Evolutionary conservation across 2,329 filamentous ascomycete genomes (phyloP).

Genomic region (Pseudogymnoascus sp.): DNA sequence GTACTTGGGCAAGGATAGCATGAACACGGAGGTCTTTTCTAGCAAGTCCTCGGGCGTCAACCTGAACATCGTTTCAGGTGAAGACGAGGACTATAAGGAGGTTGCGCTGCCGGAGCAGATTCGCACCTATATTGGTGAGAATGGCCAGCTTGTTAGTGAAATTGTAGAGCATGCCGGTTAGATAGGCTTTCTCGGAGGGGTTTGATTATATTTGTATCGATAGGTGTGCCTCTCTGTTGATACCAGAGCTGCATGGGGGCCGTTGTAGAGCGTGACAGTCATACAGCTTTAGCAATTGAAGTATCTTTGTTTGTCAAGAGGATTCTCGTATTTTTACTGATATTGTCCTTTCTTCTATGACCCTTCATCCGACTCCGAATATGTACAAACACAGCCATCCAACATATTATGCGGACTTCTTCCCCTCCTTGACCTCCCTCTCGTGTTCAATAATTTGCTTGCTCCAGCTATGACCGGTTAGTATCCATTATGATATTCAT

Average conservation of each 20-base stretch:
- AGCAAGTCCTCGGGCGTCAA: slow-evolving; percentile 86
- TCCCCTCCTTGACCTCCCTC: slow-evolving; percentile 38
- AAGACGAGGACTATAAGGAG: slow-evolving; percentile 78
- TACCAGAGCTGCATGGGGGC: slow-evolving; percentile 3
- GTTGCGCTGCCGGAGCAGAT: slow-evolving; percentile 85
- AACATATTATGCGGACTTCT: slow-evolving; percentile 12
- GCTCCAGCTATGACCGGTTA: slow-evolving; percentile 51
- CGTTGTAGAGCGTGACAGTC: slow-evolving; percentile 1
- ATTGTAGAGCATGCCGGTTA: slow-evolving; percentile 92
- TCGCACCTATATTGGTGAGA: slow-evolving; percentile 62
- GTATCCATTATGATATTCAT: slow-evolving; percentile 12
- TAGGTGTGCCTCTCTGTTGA: not conserved
- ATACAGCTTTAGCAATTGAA: slow-evolving; percentile 7
- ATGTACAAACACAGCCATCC: slow-evolving; percentile 9
- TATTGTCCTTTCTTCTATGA: slow-evolving; percentile 6
- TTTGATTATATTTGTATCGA: not conserved
- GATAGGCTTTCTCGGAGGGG: not conserved
- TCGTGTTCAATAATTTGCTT: slow-evolving; percentile 64
- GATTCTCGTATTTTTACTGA: slow-evolving; percentile 5
- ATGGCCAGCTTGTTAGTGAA: slow-evolving; percentile 76
- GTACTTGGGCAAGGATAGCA: slow-evolving; percentile 75
- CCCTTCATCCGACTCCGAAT: slow-evolving; percentile 6
- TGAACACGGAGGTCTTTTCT: slow-evolving; percentile 72
- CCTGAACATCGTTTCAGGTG: slow-evolving; percentile 66
- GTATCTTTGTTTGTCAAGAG: slow-evolving; percentile 9